phyloP scores from a whole-genome alignment of 75 land plant genomes.

The Picea sitchensis region DNA sequence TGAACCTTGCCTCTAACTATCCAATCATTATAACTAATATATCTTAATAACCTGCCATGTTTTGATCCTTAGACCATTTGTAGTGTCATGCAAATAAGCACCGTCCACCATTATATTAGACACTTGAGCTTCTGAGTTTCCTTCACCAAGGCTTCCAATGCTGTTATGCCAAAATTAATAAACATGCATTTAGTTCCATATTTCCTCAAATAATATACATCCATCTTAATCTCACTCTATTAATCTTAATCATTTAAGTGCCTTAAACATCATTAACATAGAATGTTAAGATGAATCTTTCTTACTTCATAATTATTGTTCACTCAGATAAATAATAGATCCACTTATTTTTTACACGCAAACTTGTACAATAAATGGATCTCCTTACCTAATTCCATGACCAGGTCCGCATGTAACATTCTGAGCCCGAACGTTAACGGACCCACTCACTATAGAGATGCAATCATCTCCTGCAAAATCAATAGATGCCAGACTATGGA shows the following conservation, averaged over 20 bases:
- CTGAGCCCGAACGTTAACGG: slow-evolving; percentile 28
- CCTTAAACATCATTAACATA: no score
- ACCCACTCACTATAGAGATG: slow-evolving; percentile 54
- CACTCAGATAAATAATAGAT: no score
- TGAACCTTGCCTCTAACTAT: not conserved
- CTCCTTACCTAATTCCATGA: slow-evolving; percentile 60
- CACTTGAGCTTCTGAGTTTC: slow-evolving; percentile 21
- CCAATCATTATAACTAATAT: not conserved
- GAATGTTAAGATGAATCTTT: no score
- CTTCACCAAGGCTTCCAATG: slow-evolving; percentile 41
- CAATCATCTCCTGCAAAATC: slow-evolving; percentile 56
- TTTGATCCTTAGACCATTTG: slow-evolving; percentile 44
- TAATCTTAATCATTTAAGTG: no score
- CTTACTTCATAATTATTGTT: no score
- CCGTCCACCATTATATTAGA: slow-evolving; percentile 27
- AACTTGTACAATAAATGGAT: no score
- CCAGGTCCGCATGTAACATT: slow-evolving; percentile 60
- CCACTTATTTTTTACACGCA: no score
- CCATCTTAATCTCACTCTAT: no score
- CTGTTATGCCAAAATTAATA: slow-evolving; percentile 8
- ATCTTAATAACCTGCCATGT: slow-evolving; percentile 41
- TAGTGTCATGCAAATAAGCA: slow-evolving; percentile 21
- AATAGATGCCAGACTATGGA: not conserved
- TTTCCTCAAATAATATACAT: no score
- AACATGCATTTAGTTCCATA: no score